Evolutionary conservation across 495 filamentous ascomycete genomes (phyloP), one percentile per base, ranked within the genome.

Genomic region (Sphaerosporella brunnea): DNA sequence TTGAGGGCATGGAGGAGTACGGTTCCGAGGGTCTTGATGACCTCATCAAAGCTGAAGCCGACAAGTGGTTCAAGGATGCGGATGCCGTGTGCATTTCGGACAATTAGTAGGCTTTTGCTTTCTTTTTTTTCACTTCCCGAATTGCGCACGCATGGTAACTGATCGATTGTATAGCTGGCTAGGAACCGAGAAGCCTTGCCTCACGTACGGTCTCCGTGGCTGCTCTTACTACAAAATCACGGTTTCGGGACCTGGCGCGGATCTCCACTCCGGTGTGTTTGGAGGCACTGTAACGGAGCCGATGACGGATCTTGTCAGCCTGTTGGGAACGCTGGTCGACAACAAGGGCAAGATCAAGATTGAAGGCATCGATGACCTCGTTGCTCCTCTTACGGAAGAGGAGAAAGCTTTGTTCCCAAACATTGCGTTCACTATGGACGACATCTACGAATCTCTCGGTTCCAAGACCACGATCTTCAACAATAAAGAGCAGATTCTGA

Each of bases 1-100:
- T 99, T 59, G 92, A 99, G 67, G 92, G 92, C 35, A 99, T 99
- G 92, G 90, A 99, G 67, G 92, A 99, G 67, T 93, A 93, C 63
- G 92, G 92, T 34, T 93, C 84, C 0, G 92, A 96, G 58, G 92
- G 92, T 32, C 73, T 99, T 34, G 88, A 99, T 51, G 88, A 94
- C 36, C 80, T 95, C 51, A 93, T 99, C 64, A 69, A 80, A 51
- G 77, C 71, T 15, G 92, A 99, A 66, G 80, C 75, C 53, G 84
- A 87, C 68, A 76, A 78, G 46, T 96, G 74, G 70, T 99, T 99
- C 68, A 82, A 81, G 53, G 88, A 93, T 53, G 77, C 84, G 3
- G 92, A 99, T 51, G 92, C 87, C 3, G 87, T 94, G 16, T 96
- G 92, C 69, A 99, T 99, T 58, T 92, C 83, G 41, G 92, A 99